phyloP scores from a whole-genome alignment of 129 eudicot genomes.

The Centaurea solstitialis region DNA sequence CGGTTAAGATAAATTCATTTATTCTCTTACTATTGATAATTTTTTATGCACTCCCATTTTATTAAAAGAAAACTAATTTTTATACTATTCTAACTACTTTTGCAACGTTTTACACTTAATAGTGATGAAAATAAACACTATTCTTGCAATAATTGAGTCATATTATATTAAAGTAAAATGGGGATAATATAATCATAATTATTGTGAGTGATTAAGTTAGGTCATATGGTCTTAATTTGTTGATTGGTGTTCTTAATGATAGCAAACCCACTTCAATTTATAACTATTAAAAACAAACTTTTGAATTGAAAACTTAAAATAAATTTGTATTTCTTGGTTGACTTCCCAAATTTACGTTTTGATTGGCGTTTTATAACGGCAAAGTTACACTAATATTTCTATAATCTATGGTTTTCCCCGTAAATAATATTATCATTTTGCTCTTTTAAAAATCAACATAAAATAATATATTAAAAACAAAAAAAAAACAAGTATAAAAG shows the following conservation, averaged over 20 bases:
- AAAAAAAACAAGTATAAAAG: too few relatives aligned
- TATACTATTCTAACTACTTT: too few relatives aligned
- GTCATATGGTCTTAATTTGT: conserved; percentile 12
- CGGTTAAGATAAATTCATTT: too few relatives aligned
- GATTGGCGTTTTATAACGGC: conserved; percentile 5
- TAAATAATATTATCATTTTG: too few relatives aligned
- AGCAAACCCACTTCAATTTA: conserved; percentile 21
- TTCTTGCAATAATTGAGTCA: background rate
- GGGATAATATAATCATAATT: background rate
- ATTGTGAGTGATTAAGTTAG: conserved; percentile 25
- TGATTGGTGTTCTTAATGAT: conserved; percentile 18
- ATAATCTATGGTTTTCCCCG: background rate
- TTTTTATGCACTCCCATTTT: background rate
- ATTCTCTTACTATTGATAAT: too few relatives aligned
- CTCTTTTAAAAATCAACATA: too few relatives aligned
- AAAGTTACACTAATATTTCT: background rate
- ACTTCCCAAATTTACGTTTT: conserved; percentile 17
- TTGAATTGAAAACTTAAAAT: background rate
- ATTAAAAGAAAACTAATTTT: too few relatives aligned
- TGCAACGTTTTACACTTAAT: background rate
- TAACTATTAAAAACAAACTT: background rate
- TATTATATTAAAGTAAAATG: background rate
- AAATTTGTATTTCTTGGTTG: conserved; percentile 14
- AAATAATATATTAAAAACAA: too few relatives aligned
- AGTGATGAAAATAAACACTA: too few relatives aligned